These are phyloP conservation scores for Coprinopsis sp. DNA, from an alignment of 768 basidiomycete genomes.

Conservation along the genomic window DNA sequence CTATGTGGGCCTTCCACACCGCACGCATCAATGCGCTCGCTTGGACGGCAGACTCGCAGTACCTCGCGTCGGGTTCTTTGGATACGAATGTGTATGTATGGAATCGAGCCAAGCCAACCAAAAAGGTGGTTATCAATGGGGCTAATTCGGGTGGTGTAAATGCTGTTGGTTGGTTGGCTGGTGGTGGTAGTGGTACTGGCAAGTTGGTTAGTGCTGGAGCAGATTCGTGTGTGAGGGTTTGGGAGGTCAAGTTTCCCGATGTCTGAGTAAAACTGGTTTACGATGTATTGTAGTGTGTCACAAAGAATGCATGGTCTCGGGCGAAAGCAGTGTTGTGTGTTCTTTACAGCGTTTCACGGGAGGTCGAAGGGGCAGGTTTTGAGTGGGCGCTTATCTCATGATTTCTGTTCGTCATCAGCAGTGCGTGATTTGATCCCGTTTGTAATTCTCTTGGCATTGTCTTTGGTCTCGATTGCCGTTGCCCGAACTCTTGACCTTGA, in stretches of 20 bases:
- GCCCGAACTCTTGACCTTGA: too few species aligned
- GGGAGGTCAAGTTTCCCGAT: slow-evolving; percentile 54
- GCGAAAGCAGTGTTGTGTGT: too few species aligned
- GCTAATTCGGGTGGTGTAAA: slow-evolving; percentile 84
- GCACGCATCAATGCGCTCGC: slow-evolving; percentile 75
- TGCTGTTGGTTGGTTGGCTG: slow-evolving; percentile 73
- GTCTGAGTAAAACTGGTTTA: slow-evolving; percentile 7
- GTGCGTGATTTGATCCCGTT: too few species aligned
- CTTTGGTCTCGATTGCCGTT: too few species aligned
- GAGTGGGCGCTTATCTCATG: too few species aligned
- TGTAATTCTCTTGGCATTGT: too few species aligned
- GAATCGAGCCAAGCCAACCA: slow-evolving; percentile 65
- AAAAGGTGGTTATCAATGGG: slow-evolving; percentile 79
- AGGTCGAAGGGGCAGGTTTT: too few species aligned
- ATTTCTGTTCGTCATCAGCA: too few species aligned
- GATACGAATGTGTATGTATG: slow-evolving; percentile 92
- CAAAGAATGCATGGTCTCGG: too few species aligned
- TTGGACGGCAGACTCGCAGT: slow-evolving; percentile 69
- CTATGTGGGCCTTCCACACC: slow-evolving; percentile 76
- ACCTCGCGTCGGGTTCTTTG: slow-evolving; percentile 85
- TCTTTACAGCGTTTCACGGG: too few species aligned
- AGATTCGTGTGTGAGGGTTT: slow-evolving; percentile 75
- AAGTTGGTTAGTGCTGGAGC: slow-evolving; percentile 70
- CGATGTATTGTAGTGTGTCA: too few species aligned
- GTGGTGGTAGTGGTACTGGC: slow-evolving; percentile 38